Evolutionary conservation across 257 asterid species (phyloP).

Genomic region (Solanum corneliomulleri): DNA sequence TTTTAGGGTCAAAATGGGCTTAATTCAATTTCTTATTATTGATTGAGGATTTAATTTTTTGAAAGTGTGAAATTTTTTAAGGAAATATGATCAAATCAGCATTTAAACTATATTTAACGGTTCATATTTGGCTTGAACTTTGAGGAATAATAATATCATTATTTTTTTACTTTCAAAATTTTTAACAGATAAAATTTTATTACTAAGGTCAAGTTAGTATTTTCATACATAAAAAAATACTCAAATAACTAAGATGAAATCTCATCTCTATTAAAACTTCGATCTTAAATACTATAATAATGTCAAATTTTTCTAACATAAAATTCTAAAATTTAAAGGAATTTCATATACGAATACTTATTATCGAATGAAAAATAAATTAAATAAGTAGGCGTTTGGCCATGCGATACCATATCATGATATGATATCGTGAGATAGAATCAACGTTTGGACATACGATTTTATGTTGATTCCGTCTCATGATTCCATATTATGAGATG

Average conservation of each 20-base stretch:
- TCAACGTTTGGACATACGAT: too few relatives aligned
- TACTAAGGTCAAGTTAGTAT: neutral
- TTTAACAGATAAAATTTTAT: neutral
- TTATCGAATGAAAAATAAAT: neutral
- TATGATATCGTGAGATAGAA: too few relatives aligned
- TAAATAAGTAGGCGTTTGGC: neutral
- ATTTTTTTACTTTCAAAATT: neutral
- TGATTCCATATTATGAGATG: too few relatives aligned
- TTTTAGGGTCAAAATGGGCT: neutral
- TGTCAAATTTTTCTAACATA: neutral
- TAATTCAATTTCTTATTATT: neutral
- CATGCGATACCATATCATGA: too few relatives aligned
- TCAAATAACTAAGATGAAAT: neutral
- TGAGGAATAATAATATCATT: neutral
- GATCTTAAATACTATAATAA: too few relatives aligned
- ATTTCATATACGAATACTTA: neutral
- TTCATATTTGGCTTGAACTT: neutral
- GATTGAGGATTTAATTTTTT: neutral
- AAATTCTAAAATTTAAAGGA: neutral
- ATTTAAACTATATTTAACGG: neutral
- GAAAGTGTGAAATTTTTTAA: accelerated
- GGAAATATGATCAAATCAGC: neutral
- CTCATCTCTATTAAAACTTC: neutral
- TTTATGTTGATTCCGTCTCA: too few relatives aligned
- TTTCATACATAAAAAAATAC: neutral